Conservation (phyloP, 331 rosid genomes). For the Stylosanthes scabra region DNA sequence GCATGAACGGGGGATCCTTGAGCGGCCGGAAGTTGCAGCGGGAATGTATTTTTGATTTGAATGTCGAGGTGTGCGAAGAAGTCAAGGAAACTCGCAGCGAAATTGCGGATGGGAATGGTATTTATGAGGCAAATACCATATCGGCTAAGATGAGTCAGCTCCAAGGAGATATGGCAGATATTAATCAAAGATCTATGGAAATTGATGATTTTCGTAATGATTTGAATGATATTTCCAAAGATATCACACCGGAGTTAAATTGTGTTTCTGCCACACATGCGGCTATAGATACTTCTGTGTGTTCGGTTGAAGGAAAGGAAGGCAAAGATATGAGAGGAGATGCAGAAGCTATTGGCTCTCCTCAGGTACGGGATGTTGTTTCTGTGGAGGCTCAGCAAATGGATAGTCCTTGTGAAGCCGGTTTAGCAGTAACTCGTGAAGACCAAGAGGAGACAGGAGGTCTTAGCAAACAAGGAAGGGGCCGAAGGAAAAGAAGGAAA, state of each 20-base stretch:
- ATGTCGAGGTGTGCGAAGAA: conserved; percentile 78
- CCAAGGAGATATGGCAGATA: conserved; percentile 33
- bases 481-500: conserved; percentile 73
- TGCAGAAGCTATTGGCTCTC: conserved; percentile 38
- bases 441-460: conserved; percentile 52
- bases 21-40: conserved; percentile 45
- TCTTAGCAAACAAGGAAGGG: conserved; percentile 47
- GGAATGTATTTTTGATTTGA: conserved; percentile 82
- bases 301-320: conserved; percentile 49
- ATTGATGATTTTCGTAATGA: conserved; percentile 35
- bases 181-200: conserved; percentile 40
- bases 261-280: conserved; percentile 26
- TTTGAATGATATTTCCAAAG: conserved; percentile 46
- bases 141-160: conserved; percentile 41
- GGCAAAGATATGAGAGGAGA: conserved; percentile 42
- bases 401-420: conserved; percentile 58
- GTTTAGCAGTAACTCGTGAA: conserved; percentile 47
- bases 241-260: conserved; percentile 28
- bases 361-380: conserved; percentile 39
- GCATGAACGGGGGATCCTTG: conserved; percentile 28
- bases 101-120: conserved; percentile 43
- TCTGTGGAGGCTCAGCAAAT: conserved; percentile 49
- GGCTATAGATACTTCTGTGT: conserved; percentile 34
- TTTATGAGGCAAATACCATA: conserved; percentile 35
- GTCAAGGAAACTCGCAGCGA: conserved; percentile 50